Conservation (phyloP, 2,329 filamentous ascomycete species). For the Talaromyces marneffei region DNA sequence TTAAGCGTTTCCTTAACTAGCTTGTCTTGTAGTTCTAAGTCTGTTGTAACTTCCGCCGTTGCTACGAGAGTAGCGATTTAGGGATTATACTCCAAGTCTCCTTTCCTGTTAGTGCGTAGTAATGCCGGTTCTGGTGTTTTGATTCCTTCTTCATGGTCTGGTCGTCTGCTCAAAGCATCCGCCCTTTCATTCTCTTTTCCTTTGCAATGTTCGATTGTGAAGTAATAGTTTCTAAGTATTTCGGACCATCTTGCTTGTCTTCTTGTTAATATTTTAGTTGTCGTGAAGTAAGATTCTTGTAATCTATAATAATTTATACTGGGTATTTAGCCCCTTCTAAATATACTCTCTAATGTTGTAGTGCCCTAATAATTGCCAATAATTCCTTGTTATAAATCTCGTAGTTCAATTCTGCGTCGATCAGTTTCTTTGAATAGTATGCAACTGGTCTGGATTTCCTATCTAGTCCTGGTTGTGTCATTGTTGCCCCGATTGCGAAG, state of each 20-base stretch:
- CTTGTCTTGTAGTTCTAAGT: not conserved
- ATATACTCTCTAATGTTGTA: slow-evolving; percentile 6
- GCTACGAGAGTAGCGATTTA: not conserved
- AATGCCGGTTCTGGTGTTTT: not conserved
- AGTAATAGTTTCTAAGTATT: not conserved
- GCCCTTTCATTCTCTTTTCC: not conserved
- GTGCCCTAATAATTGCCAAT: not conserved
- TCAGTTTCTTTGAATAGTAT: slow-evolving; percentile 13
- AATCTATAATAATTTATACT: not conserved
- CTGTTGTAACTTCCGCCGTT: not conserved
- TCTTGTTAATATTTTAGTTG: not conserved
- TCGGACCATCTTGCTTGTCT: not conserved
- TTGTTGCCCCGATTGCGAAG: not conserved
- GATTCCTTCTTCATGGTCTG: not conserved
- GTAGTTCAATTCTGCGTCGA: too few relatives aligned
- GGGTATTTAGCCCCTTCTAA: not conserved
- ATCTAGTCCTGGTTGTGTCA: not conserved
- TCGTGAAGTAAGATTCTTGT: not conserved
- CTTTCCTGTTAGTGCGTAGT: not conserved
- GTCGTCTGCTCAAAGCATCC: not conserved
- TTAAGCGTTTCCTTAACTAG: not conserved
- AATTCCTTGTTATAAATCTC: slow-evolving; percentile 14
- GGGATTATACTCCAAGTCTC: not conserved
- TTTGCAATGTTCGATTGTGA: not conserved
- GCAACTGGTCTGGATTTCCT: not conserved